phyloP scores from a whole-genome alignment of 2,329 filamentous ascomycete genomes.

The Reticulascus tulasneorum region DNA sequence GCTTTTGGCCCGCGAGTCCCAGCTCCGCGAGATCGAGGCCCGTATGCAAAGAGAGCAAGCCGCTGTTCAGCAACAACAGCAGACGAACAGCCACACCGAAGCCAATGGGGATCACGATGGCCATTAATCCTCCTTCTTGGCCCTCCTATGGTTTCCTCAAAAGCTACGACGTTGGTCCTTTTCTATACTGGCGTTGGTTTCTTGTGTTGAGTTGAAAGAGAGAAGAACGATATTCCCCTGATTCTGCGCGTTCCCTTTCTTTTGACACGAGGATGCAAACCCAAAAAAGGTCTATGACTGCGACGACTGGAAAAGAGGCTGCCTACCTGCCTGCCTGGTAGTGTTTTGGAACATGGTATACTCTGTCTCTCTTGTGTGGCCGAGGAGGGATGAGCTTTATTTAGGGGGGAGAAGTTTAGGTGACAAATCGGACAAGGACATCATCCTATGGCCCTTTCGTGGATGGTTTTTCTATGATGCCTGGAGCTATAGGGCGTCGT shows the following conservation, averaged over 20 bases:
- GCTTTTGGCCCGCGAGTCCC: constrained; percentile 92
- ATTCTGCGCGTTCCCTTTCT: constrained; percentile 34
- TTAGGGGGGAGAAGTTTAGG: no score
- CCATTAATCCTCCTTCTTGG: constrained; percentile 32
- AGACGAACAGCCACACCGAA: constrained; percentile 35
- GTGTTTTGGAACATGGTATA: constrained; percentile 11
- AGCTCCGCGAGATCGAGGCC: constrained; percentile 97
- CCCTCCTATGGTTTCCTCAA: constrained; percentile 20
- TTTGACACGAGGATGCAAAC: constrained; percentile 27
- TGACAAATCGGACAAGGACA: no score
- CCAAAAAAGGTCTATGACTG: constrained; percentile 18
- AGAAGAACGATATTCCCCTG: constrained; percentile 39
- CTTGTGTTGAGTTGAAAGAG: constrained; percentile 37
- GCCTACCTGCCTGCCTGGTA: constrained; percentile 5
- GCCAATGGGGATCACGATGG: constrained; percentile 53
- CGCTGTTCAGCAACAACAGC: constrained; percentile 58
- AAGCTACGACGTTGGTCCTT: constrained; percentile 40
- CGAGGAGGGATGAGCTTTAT: no score
- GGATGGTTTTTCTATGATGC: no score
- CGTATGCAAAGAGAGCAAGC: constrained; percentile 96
- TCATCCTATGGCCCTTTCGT: no score
- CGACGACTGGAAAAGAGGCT: constrained; percentile 14
- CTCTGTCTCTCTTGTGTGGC: no score
- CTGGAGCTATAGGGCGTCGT: no score
- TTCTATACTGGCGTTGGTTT: constrained; percentile 47